Evolutionary conservation across 176 grass and related monocot genomes (phyloP).

Genomic region (Aegilops bicornis): DNA sequence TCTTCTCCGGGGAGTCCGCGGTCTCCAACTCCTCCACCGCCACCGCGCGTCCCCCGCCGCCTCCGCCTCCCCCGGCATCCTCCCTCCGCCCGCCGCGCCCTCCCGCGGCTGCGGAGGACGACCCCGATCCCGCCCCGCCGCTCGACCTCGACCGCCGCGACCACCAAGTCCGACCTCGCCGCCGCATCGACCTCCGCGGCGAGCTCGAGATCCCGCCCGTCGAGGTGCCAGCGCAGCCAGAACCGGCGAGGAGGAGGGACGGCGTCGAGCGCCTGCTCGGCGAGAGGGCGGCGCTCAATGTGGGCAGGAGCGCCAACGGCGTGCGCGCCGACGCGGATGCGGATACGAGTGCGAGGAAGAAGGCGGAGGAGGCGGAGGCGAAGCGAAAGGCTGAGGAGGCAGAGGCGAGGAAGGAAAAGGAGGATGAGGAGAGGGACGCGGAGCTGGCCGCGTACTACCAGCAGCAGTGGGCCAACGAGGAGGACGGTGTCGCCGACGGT

Average conservation of each 20-base stretch:
- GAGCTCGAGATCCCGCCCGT: slow-evolving; percentile 51
- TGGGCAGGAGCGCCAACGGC: slow-evolving; percentile 28
- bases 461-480: slow-evolving; percentile 46
- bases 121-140: slow-evolving; percentile 23
- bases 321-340: slow-evolving; percentile 28
- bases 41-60: slow-evolving; percentile 2
- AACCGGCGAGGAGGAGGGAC: slow-evolving; percentile 36
- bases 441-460: slow-evolving; percentile 52
- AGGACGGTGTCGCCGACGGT: slow-evolving; percentile 31
- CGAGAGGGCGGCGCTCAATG: slow-evolving; percentile 41
- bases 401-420: slow-evolving; percentile 51
- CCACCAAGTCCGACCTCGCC: neutral
- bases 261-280: slow-evolving; percentile 18
- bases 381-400: slow-evolving; percentile 45
- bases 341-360: slow-evolving; percentile 35
- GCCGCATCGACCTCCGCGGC: slow-evolving; percentile 53
- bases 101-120: neutral
- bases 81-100: slow-evolving; percentile 25
- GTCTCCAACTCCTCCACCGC: slow-evolving; percentile 19
- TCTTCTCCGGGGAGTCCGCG: slow-evolving; percentile 68
- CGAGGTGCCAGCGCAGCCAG: neutral
- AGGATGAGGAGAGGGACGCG: slow-evolving; percentile 51
- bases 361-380: slow-evolving; percentile 39
- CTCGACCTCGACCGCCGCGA: slow-evolving; percentile 33
- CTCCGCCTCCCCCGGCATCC: slow-evolving; percentile 12